Evolutionary conservation across 345 rosid species (phyloP).

Genomic region (Eutrema japonicum): DNA sequence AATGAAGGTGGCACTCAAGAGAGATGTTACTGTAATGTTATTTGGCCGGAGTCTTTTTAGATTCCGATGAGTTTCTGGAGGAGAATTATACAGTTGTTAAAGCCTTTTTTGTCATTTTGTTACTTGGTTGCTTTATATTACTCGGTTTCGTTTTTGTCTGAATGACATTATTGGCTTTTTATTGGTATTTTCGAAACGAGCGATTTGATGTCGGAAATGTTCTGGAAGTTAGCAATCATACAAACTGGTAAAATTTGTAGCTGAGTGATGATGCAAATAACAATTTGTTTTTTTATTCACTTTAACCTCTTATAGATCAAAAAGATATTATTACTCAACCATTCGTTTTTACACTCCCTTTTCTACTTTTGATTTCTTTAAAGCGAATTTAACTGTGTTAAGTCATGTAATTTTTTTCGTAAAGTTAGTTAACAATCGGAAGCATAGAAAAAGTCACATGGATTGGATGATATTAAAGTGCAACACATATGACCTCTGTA

Average conservation of each 20-base stretch:
- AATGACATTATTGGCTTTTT: background rate
- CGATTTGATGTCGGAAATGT: conserved; percentile 13
- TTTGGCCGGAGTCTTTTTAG: conserved; percentile 39
- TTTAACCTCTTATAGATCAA: background rate
- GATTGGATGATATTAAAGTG: background rate
- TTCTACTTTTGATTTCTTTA: too few species aligned
- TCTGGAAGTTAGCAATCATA: conserved; percentile 7
- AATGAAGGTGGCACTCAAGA: conserved; percentile 32
- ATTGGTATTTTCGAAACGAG: conserved; percentile 13
- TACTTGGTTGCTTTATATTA: conserved; percentile 10
- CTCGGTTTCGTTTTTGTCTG: conserved; percentile 25
- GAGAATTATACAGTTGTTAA: conserved; percentile 38
- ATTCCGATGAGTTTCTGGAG: conserved; percentile 36
- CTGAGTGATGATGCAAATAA: background rate
- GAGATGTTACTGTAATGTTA: conserved; percentile 45
- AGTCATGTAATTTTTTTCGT: background rate
- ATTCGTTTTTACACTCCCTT: background rate
- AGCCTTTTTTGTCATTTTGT: conserved; percentile 36
- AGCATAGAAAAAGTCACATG: conserved; percentile 4
- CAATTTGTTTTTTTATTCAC: background rate
- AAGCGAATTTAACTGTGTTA: too few species aligned
- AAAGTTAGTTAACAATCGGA: background rate
- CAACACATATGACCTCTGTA: background rate
- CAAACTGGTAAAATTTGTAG: conserved; percentile 14
- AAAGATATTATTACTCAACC: too few species aligned